A percentile compares a stretch with the other conserved stretches of the same genome.
These are phyloP conservation scores for Clitopilus hobsonii DNA, from an alignment of 768 basidiomycete genomes.

Conservation along the genomic window DNA sequence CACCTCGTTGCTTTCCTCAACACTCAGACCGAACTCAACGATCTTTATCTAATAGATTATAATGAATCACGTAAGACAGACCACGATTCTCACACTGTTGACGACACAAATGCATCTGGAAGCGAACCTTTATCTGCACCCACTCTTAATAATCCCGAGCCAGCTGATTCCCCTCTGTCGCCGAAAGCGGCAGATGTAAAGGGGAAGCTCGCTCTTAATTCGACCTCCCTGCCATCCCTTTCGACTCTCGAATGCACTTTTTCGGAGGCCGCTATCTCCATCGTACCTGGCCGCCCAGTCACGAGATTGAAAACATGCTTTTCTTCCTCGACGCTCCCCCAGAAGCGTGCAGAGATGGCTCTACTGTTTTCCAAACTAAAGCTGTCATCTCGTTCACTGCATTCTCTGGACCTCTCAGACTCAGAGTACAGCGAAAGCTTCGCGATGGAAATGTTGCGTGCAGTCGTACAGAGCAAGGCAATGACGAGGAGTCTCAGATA, in stretches of 20 bases:
- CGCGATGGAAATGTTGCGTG: slow-evolving; percentile 46
- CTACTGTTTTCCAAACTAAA: slow-evolving; percentile 42
- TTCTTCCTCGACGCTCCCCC: slow-evolving; percentile 40
- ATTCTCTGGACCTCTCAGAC: slow-evolving; percentile 59
- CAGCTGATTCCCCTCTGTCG: slow-evolving; percentile 12
- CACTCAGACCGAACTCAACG: slow-evolving; percentile 39
- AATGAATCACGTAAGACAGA: slow-evolving; percentile 19
- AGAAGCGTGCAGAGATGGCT: slow-evolving; percentile 50
- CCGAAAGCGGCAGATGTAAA: slow-evolving; percentile 19
- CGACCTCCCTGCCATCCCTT: slow-evolving; percentile 40
- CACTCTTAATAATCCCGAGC: slow-evolving; percentile 2
- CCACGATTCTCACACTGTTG: slow-evolving; percentile 4
- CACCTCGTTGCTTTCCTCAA: slow-evolving; percentile 50
- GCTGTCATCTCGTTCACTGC: slow-evolving; percentile 37
- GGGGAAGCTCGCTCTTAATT: slow-evolving; percentile 16
- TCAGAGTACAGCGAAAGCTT: slow-evolving; percentile 52
- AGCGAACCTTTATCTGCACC: neutral
- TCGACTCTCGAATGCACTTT: slow-evolving; percentile 64
- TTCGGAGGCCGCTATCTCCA: slow-evolving; percentile 52
- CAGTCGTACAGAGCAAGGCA: slow-evolving; percentile 30
- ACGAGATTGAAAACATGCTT: slow-evolving; percentile 67
- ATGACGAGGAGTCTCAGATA: slow-evolving; percentile 43
- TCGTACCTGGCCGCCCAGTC: slow-evolving; percentile 56
- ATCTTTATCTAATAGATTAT: slow-evolving; percentile 47
- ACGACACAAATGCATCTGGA: slow-evolving; percentile 2